Base-by-base conservation (phyloP, 2,329 filamentous ascomycete genomes). In the Fusarium pseudocircinatum region DNA sequence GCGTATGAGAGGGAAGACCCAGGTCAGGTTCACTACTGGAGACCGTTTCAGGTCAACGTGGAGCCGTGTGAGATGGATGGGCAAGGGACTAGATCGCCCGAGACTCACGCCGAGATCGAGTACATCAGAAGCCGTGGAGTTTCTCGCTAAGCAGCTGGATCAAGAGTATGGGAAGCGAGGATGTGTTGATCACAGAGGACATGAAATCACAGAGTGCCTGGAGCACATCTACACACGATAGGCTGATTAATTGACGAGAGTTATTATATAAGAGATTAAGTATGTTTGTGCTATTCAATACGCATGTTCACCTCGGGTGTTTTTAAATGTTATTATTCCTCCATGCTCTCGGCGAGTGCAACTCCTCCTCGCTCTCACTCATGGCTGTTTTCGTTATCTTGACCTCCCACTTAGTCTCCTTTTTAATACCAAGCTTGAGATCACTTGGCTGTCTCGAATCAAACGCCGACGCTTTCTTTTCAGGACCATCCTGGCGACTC, bases 351-450 rank as follows among this genome's bases (percentile, higher is more conserved):
- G 71, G 68, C 2, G 71, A 69, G 15, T 54, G 68, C 26, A 74
- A 18, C 36, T 74, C 72, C 32, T 74, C 72, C n/a, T 74, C 68
- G 6, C 72, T 74, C 30, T 74, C 72, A 59, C 54, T 74, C 6
- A 40, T 63, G 4, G 42, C 59, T 6, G 53, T 56, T 9, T 46
- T 54, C 11, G 71, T 59, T 24, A 74, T 60, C 16, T 66, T 60
- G 15, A 74, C 65, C 20, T 74, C 71, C 52, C 63, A 65, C 22
- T 69, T 69, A 6, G 54, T 63, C 34, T 74, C 71, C 34, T 62
- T 69, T 18, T 62, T 72, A 7, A 74, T 64, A 0, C 63, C 71
- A 1, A 36, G 30, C 6, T 54, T 59, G 10, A 58, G 47, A 7
- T 72, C 67, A 7, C 42, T 36, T 1, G 58, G 47, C 2, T 58